Percentiles rank a stretch among this genome's conserved stretches.
phyloP scores from a whole-genome alignment of 768 basidiomycete genomes.

The Zangia roseola region DNA sequence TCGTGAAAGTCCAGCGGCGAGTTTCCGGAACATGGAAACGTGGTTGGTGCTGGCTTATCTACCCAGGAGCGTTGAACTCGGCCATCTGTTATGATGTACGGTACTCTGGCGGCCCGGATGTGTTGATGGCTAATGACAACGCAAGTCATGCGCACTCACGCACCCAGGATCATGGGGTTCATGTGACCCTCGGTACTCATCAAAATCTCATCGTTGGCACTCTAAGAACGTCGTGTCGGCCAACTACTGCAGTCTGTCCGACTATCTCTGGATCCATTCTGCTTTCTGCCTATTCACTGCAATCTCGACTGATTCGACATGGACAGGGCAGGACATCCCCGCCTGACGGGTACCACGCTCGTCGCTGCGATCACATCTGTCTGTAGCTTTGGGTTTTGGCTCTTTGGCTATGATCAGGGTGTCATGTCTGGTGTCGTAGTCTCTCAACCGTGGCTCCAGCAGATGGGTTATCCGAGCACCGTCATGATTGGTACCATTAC shows the following conservation, averaged over 20 bases:
- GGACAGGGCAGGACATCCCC: constrained; percentile 11
- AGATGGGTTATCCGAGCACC: constrained; percentile 15
- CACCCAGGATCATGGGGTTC: background rate
- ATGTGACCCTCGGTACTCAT: constrained; percentile 3
- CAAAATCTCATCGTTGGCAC: background rate
- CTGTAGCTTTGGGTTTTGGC: constrained; percentile 14
- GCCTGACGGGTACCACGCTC: constrained; percentile 8
- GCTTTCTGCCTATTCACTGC: no score
- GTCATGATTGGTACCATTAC: constrained; percentile 18
- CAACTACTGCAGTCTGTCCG: background rate
- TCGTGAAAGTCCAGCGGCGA: no score
- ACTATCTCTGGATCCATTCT: background rate
- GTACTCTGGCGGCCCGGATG: background rate
- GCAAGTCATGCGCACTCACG: background rate
- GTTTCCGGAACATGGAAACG: background rate
- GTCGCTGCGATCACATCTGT: constrained; percentile 16
- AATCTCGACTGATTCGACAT: background rate
- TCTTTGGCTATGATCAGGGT: constrained; percentile 18
- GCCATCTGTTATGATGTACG: background rate
- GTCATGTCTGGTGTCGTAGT: constrained; percentile 17
- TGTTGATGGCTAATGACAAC: background rate
- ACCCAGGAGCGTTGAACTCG: background rate
- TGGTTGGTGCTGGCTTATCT: background rate
- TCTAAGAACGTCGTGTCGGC: background rate
- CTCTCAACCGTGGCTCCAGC: constrained; percentile 11